Conservation (phyloP, 2,329 filamentous ascomycete species). For the Fusarium sp. region DNA sequence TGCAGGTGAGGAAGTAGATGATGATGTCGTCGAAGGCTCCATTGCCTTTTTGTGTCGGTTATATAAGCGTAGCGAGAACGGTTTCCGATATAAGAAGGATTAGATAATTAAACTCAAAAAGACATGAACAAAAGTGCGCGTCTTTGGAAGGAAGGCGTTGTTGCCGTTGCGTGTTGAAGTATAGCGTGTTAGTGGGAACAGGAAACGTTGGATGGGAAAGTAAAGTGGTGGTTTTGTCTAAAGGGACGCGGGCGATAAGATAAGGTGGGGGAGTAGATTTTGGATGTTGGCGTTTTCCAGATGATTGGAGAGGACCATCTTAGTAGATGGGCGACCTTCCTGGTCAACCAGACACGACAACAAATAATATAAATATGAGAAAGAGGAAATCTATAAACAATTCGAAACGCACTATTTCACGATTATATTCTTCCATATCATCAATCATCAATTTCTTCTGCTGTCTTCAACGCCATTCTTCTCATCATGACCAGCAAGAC, state of each 20-base stretch:
- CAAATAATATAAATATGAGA: slow-evolving; percentile 12
- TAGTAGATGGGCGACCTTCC: slow-evolving; percentile 10
- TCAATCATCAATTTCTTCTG: not conserved
- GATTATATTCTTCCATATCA: not conserved
- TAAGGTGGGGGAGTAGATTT: slow-evolving; percentile 25
- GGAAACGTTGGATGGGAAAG: slow-evolving; percentile 16
- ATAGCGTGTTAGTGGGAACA: slow-evolving; percentile 31
- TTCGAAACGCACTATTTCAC: not conserved
- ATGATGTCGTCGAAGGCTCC: slow-evolving; percentile 34
- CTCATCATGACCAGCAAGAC: not conserved
- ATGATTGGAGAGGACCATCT: not conserved
- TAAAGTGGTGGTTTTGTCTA: slow-evolving; percentile 34
- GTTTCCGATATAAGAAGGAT: not conserved
- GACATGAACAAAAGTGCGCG: not conserved
- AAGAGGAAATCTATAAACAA: not conserved
- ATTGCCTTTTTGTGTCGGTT: slow-evolving; percentile 25
- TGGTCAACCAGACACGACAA: slow-evolving; percentile 28
- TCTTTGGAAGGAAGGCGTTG: not conserved
- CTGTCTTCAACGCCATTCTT: not conserved
- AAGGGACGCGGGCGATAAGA: slow-evolving; percentile 35
- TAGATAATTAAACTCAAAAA: not conserved
- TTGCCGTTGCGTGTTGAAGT: slow-evolving; percentile 12
- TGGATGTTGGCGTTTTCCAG: not conserved
- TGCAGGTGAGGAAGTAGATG: slow-evolving; percentile 50
- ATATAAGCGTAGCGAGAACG: not conserved